Evolutionary conservation across 805 yeast species (phyloP).

Genomic region (Kodamaea laetipori): DNA sequence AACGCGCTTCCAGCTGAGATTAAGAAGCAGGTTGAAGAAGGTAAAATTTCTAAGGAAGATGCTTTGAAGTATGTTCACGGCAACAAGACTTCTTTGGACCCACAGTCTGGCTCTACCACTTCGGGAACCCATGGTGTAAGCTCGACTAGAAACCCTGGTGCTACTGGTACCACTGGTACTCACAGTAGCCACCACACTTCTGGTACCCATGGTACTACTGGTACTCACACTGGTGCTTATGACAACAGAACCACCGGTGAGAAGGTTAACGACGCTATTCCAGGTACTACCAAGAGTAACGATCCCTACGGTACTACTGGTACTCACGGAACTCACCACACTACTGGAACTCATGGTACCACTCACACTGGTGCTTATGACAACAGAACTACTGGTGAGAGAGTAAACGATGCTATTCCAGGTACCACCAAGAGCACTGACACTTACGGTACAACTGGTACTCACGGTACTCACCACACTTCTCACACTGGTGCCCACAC

Average conservation of each 20-base stretch:
- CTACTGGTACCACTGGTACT: constrained; percentile 19
- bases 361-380: not conserved
- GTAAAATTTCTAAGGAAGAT: constrained; percentile 29
- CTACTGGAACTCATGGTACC: too few species aligned
- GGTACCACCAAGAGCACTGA: too few species aligned
- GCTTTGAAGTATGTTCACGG: constrained; percentile 27
- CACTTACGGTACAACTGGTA: constrained; percentile 19
- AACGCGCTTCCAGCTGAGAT: constrained; percentile 31
- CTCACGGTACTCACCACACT: constrained; percentile 17
- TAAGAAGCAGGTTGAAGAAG: constrained; percentile 31
- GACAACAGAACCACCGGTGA: constrained; percentile 4
- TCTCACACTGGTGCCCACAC: not conserved
- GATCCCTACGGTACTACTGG: constrained; percentile 19
- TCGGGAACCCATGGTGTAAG: not conserved
- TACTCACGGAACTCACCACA: constrained; percentile 15
- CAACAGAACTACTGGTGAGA: constrained; percentile 4
- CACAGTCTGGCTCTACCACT: not conserved
- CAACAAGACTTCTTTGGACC: not conserved
- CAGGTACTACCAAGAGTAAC: too few species aligned
- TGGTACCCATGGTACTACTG: constrained; percentile 23
- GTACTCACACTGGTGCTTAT: constrained; percentile 4
- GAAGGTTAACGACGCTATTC: constrained; percentile 12
- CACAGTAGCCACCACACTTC: constrained; percentile 29
- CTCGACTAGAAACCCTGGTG: not conserved
- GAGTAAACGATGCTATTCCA: constrained; percentile 12